Base-by-base conservation (phyloP, 176 grass and related monocot species). In the Hsuehochloa calcarea region DNA sequence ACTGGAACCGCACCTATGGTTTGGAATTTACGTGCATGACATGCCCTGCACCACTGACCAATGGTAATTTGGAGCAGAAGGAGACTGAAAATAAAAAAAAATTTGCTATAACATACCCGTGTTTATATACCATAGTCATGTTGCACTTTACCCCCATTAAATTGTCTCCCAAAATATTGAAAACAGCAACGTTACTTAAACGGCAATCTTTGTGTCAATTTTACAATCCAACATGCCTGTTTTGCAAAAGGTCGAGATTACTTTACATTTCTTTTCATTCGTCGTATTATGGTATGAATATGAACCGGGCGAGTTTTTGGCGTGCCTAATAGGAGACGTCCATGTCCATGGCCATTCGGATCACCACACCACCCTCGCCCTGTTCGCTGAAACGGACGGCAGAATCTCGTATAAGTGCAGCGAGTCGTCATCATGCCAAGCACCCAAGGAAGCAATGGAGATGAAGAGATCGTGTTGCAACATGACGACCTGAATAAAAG, bases 301-400 rank as follows among this genome's bases (percentile, higher is more conserved):
- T 37, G 66, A 66, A 37, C 43, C 43, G 34, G 27, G 8, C 19
- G 61, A 56, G 47, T 39, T 29, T 85, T 77, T 14, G 47, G 26
- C 35, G 40, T 77, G 82, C 23, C 35, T 59, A 68, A 77, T 22
- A 22, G 12, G 77, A 68, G 69, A 61, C 17, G 87, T 85, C 76
- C 29, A 58, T 61, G 22, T 80, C 87, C 49, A 75, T 75, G 82
- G 29, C 82, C 82, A 85, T 52, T 74, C 59, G 68, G 64, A 75
- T 31, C 74, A 73, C 80, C 75, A 74, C 75, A 80, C 47, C 65
- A 41, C 60, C 43, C 10, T 13, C 58, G 26, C 10, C 58, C 26
- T 78, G 38, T 70, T 46, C 39, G 25, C 39, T 68, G 83, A 78
- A 59, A 58, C 39, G 10, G 61, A 45, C 50, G 7, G 38, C 50